phyloP scores from a whole-genome alignment of 192 early-diverging fungal species.

The Rhizophagus clarus region DNA sequence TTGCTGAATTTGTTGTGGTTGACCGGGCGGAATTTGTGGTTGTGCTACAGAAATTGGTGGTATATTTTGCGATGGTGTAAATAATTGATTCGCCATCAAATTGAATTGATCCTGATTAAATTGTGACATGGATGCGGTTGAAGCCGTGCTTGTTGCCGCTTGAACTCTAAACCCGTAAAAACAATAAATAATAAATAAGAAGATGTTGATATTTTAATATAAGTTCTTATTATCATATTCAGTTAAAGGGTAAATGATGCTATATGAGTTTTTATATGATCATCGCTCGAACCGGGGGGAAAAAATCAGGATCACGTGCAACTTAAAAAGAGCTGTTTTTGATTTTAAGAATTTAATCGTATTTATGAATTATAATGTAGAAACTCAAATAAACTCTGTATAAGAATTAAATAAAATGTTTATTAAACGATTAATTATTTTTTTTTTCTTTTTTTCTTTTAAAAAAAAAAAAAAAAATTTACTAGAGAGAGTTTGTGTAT shows the following conservation, averaged over 20 bases:
- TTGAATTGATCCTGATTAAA: conserved; percentile 20
- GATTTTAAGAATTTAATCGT: background rate
- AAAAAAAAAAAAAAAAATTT: background rate
- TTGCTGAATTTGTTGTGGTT: background rate
- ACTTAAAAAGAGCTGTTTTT: background rate
- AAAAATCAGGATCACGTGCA: conserved; percentile 7
- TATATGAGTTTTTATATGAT: background rate
- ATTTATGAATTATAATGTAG: background rate
- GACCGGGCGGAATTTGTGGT: background rate
- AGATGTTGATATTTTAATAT: background rate
- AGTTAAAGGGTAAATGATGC: background rate
- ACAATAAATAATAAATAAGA: background rate
- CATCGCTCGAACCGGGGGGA: background rate
- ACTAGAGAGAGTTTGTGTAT: background rate
- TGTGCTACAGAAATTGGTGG: background rate
- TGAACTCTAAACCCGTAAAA: background rate
- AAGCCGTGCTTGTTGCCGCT: conserved; percentile 2
- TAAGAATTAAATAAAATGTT: background rate
- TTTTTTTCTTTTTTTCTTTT: background rate
- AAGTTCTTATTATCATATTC: background rate
- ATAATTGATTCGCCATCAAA: conserved; percentile 13
- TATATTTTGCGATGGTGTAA: background rate
- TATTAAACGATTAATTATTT: background rate
- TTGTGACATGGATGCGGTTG: background rate
- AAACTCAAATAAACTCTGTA: background rate